These are phyloP conservation scores for Casuarina equisetifolia DNA, from an alignment of 306 rosid species.

Conservation along the genomic window DNA sequence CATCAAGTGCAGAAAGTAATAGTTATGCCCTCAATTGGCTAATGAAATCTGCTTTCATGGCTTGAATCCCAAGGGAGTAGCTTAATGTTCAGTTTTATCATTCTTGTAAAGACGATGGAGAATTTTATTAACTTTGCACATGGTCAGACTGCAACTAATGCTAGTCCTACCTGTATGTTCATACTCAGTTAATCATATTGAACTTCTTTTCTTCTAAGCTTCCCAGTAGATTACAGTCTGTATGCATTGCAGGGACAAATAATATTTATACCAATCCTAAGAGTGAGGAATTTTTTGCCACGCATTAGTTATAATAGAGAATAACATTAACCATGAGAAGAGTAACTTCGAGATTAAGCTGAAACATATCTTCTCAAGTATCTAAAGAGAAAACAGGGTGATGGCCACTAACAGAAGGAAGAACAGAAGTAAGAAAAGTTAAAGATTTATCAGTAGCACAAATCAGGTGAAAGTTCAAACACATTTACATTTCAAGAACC, in stretches of 20 bases:
- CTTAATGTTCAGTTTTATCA: neutral
- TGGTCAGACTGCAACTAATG: neutral
- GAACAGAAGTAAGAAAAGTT: neutral
- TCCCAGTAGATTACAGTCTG: neutral
- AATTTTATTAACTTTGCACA: neutral
- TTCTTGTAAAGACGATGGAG: neutral
- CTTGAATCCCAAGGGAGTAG: neutral
- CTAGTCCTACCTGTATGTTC: neutral
- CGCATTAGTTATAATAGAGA: neutral
- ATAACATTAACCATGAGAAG: neutral
- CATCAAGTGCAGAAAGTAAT: neutral
- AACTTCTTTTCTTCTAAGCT: constrained; percentile 1
- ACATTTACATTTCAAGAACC: constrained; percentile 9
- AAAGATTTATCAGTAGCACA: neutral
- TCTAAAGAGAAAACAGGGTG: neutral
- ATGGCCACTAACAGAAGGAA: neutral
- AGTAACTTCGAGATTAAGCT: neutral
- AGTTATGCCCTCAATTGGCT: neutral
- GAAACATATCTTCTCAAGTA: neutral
- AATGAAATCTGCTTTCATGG: neutral
- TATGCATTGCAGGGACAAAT: neutral
- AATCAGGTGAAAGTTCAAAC: neutral
- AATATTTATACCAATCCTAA: neutral
- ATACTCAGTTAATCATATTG: neutral
- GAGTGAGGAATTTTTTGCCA: neutral